phyloP scores from a whole-genome alignment of 257 asterid genomes.

The Hygrophila difformis region DNA sequence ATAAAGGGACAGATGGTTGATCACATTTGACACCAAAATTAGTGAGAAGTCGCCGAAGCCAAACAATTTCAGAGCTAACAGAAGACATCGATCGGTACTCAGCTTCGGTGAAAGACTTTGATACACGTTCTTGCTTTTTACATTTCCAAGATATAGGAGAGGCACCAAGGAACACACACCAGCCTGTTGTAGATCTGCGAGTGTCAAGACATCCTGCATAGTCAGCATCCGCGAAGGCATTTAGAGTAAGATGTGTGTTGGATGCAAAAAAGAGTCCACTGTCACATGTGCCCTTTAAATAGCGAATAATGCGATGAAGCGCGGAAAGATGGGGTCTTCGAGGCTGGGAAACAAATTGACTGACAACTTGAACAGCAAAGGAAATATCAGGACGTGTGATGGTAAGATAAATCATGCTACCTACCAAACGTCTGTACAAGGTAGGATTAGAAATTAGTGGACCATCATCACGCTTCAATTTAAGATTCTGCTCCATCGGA shows the following conservation, averaged over 20 bases:
- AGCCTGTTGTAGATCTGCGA: background rate
- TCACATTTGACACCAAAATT: background rate
- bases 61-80: background rate
- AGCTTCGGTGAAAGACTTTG: conserved; percentile 7
- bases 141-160: conserved; percentile 1
- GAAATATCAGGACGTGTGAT: conserved; percentile 1
- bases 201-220: background rate
- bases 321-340: background rate
- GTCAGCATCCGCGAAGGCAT: background rate
- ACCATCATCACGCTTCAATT: background rate
- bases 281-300: background rate
- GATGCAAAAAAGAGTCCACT: background rate
- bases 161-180: conserved; percentile 8
- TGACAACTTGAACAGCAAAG: background rate
- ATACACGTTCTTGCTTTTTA: background rate
- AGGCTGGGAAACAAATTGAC: background rate
- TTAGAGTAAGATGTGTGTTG: background rate
- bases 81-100: background rate
- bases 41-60: background rate
- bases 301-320: background rate
- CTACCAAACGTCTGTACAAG: background rate
- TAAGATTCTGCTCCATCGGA: background rate
- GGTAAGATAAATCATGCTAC: conserved; percentile 2
- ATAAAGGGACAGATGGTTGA: background rate
- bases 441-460: conserved; percentile 3